These are phyloP conservation scores for Linnemannia elongata DNA, from an alignment of 192 early-diverging fungal genomes.

Conservation along the genomic window DNA sequence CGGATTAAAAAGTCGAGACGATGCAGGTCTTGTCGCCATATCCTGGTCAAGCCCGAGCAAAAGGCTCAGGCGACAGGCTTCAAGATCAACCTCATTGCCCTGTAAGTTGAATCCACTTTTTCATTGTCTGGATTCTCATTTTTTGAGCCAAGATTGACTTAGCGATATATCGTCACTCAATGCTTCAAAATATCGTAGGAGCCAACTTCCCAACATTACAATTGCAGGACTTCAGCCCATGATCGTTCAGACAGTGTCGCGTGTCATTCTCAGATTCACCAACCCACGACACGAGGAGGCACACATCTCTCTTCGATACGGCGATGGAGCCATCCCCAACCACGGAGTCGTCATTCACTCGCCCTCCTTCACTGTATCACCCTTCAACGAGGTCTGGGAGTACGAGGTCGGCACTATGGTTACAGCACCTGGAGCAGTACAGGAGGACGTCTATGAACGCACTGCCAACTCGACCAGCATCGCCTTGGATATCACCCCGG, in stretches of 20 bases:
- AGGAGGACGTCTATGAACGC: constrained; percentile 73
- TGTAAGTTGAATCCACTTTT: constrained; percentile 60
- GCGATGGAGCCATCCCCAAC: constrained; percentile 43
- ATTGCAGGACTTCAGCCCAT: constrained; percentile 63
- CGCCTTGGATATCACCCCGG: constrained; percentile 70
- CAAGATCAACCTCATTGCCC: constrained; percentile 90
- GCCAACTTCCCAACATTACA: constrained; percentile 85
- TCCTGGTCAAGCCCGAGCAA: constrained; percentile 92
- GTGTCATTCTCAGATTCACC: constrained; percentile 79
- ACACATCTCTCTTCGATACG: constrained; percentile 66
- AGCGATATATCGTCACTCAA: background rate
- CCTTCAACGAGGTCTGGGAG: constrained; percentile 86
- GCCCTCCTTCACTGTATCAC: constrained; percentile 74
- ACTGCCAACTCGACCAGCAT: constrained; percentile 73
- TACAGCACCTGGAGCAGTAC: constrained; percentile 30
- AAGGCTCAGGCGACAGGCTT: constrained; percentile 90
- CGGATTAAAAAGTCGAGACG: constrained; percentile 89
- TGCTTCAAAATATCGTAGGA: constrained; percentile 48
- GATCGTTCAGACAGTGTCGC: constrained; percentile 55
- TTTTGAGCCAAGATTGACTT: background rate
- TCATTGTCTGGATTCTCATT: background rate
- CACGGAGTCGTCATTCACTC: constrained; percentile 69
- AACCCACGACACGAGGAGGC: constrained; percentile 87
- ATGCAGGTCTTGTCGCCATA: constrained; percentile 89
- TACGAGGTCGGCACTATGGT: constrained; percentile 68